Evolutionary conservation across 2,329 filamentous ascomycete species (phyloP).

Genomic region (Arthrocladium fulminans): DNA sequence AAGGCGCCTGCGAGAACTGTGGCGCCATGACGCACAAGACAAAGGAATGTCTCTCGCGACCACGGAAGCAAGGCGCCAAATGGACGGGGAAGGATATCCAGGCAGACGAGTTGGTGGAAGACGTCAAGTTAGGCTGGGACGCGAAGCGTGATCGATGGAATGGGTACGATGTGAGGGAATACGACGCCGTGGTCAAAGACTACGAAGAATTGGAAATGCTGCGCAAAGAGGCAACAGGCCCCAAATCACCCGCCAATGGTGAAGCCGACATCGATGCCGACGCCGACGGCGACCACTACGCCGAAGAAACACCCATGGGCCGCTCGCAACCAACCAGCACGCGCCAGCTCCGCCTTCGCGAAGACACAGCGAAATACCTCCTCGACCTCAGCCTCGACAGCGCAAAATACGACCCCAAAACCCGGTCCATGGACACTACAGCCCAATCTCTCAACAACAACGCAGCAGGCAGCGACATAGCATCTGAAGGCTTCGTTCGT

Average conservation of each 20-base stretch:
- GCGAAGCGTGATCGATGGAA: slow-evolving; percentile 98
- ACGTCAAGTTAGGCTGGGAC: slow-evolving; percentile 86
- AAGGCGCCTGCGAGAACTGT: slow-evolving; percentile 97
- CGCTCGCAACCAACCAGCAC: slow-evolving; percentile 76
- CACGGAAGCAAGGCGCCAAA: slow-evolving; percentile 78
- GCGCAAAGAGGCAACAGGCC: slow-evolving; percentile 44
- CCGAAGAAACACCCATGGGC: slow-evolving; percentile 94
- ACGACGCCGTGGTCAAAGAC: slow-evolving; percentile 76
- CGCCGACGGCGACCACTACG: slow-evolving; percentile 52
- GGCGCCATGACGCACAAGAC: slow-evolving; percentile 93
- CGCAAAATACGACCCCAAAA: slow-evolving; percentile 96
- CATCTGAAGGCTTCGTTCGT: slow-evolving; percentile 85
- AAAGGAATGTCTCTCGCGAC: slow-evolving; percentile 84
- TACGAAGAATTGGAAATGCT: slow-evolving; percentile 79
- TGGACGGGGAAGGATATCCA: slow-evolving; percentile 92
- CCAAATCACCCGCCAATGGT: slow-evolving; percentile 30
- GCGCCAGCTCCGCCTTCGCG: slow-evolving; percentile 78
- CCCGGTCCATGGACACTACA: slow-evolving; percentile 76
- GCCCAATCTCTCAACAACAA: slow-evolving; percentile 42
- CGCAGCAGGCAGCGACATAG: slow-evolving; percentile 60
- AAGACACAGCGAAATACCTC: slow-evolving; percentile 95
- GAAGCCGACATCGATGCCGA: slow-evolving; percentile 45
- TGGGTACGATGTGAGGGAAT: slow-evolving; percentile 87
- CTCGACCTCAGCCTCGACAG: slow-evolving; percentile 92
- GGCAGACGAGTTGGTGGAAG: slow-evolving; percentile 78